These are phyloP conservation scores for Chlorella ohadii DNA, from an alignment of 139 green algal genomes.

Conservation along the genomic window DNA sequence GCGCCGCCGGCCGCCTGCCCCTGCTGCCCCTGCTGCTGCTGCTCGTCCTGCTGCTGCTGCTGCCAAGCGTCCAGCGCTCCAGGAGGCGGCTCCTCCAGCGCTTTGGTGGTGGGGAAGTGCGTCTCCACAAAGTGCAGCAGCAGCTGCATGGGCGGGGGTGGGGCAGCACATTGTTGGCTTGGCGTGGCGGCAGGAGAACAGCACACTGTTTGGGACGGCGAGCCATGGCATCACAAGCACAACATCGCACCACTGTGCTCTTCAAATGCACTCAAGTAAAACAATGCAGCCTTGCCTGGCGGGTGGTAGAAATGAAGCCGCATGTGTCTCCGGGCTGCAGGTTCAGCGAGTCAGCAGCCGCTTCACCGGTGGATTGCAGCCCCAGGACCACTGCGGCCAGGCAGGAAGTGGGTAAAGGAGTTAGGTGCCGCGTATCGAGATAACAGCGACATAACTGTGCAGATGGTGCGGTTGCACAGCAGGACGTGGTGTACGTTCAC, in stretches of 20 bases:
- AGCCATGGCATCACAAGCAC: no score
- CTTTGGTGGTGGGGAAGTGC: conserved; percentile 70
- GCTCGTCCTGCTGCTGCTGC: background rate
- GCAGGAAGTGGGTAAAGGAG: background rate
- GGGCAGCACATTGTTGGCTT: no score
- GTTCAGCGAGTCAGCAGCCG: conserved; percentile 51
- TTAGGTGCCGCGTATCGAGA: no score
- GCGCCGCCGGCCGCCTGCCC: background rate
- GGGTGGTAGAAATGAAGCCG: conserved; percentile 77
- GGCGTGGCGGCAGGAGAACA: no score
- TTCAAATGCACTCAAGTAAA: no score
- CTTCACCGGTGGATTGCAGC: conserved; percentile 74
- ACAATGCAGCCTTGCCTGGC: no score
- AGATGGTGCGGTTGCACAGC: no score
- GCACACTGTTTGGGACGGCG: no score
- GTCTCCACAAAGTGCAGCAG: conserved; percentile 72
- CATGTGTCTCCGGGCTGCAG: conserved; percentile 65
- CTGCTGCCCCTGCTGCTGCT: conserved; percentile 21
- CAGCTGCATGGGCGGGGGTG: conserved; percentile 56
- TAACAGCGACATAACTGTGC: no score
- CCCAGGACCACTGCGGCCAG: conserved; percentile 79
- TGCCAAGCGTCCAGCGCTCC: background rate
- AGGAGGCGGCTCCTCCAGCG: background rate
- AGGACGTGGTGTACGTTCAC: no score
- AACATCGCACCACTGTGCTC: no score